A percentile compares a stretch with the other conserved stretches of the same genome.
phyloP scores from a whole-genome alignment of 352 stramenopile genomes.

The Halophytophthora polymorphica region DNA sequence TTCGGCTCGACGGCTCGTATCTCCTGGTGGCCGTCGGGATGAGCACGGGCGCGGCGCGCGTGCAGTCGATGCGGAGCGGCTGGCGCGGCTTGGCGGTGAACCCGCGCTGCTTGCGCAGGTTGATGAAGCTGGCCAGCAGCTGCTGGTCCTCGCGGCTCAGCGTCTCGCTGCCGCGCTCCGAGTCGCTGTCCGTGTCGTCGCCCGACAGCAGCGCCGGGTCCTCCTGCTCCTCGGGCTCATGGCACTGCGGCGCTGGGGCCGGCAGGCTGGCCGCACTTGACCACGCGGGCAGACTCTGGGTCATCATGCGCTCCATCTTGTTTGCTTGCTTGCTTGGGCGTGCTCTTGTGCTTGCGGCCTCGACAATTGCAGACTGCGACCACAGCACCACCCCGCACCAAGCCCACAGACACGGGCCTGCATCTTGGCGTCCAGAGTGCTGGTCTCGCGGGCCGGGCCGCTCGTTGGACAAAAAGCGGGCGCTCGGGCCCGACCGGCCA shows the following conservation, averaged over 20 bases:
- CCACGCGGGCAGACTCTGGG: conserved; percentile 39
- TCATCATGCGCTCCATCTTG: conserved; percentile 22
- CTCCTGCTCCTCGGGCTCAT: conserved; percentile 16
- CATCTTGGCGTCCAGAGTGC: no score
- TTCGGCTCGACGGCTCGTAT: conserved; percentile 34
- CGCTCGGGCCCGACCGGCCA: background rate
- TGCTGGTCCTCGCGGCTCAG: conserved; percentile 44
- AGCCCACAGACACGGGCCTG: no score
- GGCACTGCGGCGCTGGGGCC: conserved; percentile 4
- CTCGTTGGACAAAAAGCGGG: background rate
- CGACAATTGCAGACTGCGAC: conserved; percentile 39
- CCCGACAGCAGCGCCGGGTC: conserved; percentile 44
- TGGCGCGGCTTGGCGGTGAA: conserved; percentile 1
- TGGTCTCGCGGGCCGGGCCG: background rate
- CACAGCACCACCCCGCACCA: background rate
- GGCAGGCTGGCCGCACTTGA: conserved; percentile 6
- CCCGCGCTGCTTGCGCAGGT: conserved; percentile 18
- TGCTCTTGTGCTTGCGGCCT: conserved; percentile 8
- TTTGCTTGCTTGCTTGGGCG: conserved; percentile 1
- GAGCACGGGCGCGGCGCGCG: conserved; percentile 27
- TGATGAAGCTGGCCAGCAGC: conserved; percentile 46
- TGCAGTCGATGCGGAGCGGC: background rate
- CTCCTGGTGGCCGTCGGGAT: conserved; percentile 38
- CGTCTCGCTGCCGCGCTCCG: conserved; percentile 45
- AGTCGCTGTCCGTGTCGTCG: conserved; percentile 71